Evolutionary conservation across 1,284 basidiomycete species (phyloP), one percentile per base, ranked within the genome.

Genomic region (Sporisorium scitamineum): DNA sequence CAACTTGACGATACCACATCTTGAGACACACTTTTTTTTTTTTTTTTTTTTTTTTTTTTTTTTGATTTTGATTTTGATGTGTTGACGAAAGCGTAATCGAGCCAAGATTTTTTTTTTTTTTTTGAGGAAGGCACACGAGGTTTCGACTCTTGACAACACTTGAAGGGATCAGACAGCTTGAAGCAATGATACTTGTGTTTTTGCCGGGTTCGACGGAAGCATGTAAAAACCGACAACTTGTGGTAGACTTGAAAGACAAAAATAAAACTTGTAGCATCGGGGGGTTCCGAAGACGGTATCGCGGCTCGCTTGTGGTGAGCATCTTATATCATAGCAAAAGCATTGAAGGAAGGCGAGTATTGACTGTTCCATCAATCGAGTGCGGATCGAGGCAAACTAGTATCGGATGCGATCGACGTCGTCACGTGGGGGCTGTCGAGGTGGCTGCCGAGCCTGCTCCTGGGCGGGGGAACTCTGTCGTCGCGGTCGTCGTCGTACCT

Each of bases 381-480:
- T 39, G 45, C 26, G 41, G 3, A 9, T 6, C 14, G n/a, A n/a
- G n/a, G n/a, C n/a, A 27, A 31, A 24, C 34, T 69, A 77, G 66
- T 62, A 77, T 41, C 70, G 65, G 54, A 63, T 68, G 20, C 66
- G 74, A 32, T 77, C 74, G n/a, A 71, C 69, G n/a, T 69, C 70
- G 20, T 73, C 74, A 11, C 74, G 74, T 14, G 74, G 74, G 74
- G 74, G 61, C 70, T 73, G 63, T 77, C 74, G 44, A 77, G 59
- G 58, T 77, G 70, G 50, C 74, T 77, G 54, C 69, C 73, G 39
- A 69, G 61, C 20, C 73, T 56, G 34, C 50, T 59, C 9, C 74
- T 53, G 14, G 74, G 74, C 7, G 66, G 66, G 20, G 74, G 66
- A 6, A 67, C 60, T 7, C 74, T 24, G 27, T 76, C 70, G 13